A percentile compares a stretch with the other conserved stretches of the same genome.
phyloP scores from a whole-genome alignment of 306 rosid species.

The Malus domestica region ASM211411v1 NC_041794.1:24955001-24955500 shows the following conservation, averaged over 20 bases:
- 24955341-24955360: conserved; percentile 47
- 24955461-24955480: not conserved
- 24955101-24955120: not conserved
- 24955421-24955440: conserved; percentile 86
- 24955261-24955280: not conserved
- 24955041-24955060: not conserved
- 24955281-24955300: conserved; percentile 10
- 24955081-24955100: not conserved
- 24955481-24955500: not conserved
- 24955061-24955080: not conserved
- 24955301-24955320: not conserved
- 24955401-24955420: conserved; percentile 95
- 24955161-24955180: not conserved
- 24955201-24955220: not conserved
- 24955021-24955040: not conserved
- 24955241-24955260: not conserved
- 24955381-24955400: conserved; percentile 82
- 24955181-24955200: not conserved
- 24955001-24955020: not conserved
- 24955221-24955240: not conserved
- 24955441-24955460: not conserved
- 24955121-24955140: too few relatives aligned
- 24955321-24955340: not conserved
- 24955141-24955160: too few relatives aligned
- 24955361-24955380: conserved; percentile 82